Conservation (phyloP, 1,284 basidiomycete genomes). For the Stygiomarasmius scandens region DNA sequence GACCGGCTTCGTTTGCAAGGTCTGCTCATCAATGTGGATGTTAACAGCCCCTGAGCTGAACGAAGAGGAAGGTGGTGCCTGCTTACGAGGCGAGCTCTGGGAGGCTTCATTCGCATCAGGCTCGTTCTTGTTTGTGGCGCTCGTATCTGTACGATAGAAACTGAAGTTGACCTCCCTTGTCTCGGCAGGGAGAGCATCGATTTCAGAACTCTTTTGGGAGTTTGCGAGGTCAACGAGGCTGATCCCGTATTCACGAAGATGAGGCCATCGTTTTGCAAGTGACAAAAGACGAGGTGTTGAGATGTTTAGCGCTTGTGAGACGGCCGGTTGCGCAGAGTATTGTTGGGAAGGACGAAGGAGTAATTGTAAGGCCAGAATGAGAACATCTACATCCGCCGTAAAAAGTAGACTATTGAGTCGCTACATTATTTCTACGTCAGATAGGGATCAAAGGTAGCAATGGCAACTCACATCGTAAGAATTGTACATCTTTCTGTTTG, state of each 20-base stretch:
- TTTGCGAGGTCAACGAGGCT: conserved; percentile 71
- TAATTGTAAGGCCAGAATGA: conserved; percentile 84
- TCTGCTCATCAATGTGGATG: conserved; percentile 66
- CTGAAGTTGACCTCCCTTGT: conserved; percentile 76
- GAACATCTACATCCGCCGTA: conserved; percentile 88
- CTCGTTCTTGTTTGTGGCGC: conserved; percentile 37
- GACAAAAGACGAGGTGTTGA: conserved; percentile 74
- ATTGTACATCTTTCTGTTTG: conserved; percentile 94
- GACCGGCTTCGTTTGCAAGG: conserved; percentile 57
- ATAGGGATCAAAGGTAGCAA: conserved; percentile 9
- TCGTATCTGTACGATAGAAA: conserved; percentile 66
- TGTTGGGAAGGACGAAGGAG: conserved; percentile 93
- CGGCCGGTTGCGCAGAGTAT: conserved; percentile 83
- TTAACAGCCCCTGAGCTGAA: conserved; percentile 53
- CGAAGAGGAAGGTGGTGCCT: conserved; percentile 24
- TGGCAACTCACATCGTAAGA: conserved; percentile 87
- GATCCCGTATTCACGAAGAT: conserved; percentile 73
- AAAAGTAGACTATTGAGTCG: conserved; percentile 88
- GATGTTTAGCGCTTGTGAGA: conserved; percentile 76
- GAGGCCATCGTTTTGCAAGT: conserved; percentile 74
- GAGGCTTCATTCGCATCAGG: conserved; percentile 39
- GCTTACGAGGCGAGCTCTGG: conserved; percentile 36
- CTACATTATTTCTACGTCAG: conserved; percentile 45
- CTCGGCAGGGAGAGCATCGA: conserved; percentile 65
- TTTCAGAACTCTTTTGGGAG: conserved; percentile 49